These are phyloP conservation scores for Vishniacozyma victoriae DNA, from an alignment of 768 basidiomycete species.

Conservation along the genomic window DNA sequence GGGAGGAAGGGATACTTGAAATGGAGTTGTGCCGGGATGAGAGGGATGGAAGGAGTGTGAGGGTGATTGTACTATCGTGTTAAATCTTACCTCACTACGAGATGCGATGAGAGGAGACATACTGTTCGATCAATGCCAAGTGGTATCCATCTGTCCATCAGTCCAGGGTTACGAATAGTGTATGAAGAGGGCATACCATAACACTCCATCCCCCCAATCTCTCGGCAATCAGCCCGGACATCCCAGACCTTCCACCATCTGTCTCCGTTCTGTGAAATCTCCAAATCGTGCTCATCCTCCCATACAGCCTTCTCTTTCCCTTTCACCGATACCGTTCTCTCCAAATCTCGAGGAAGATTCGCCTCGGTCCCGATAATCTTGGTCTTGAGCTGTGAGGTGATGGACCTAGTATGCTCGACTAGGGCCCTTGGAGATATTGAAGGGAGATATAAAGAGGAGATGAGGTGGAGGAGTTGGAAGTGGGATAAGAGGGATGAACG, in stretches of 20 bases:
- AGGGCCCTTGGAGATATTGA: slow-evolving; percentile 13
- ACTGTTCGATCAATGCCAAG: slow-evolving; percentile 36
- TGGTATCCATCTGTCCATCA: slow-evolving; percentile 22
- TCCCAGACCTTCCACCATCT: slow-evolving; percentile 35
- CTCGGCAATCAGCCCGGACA: slow-evolving; percentile 27
- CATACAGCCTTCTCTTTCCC: not conserved
- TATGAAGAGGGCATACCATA: slow-evolving; percentile 19
- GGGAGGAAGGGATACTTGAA: not conserved
- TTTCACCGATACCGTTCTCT: not conserved
- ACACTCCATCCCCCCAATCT: slow-evolving; percentile 39
- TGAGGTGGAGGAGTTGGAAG: slow-evolving; percentile 27
- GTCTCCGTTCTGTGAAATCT: not conserved
- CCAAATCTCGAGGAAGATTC: not conserved
- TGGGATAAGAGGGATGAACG: slow-evolving; percentile 21
- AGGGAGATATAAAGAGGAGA: slow-evolving; percentile 18
- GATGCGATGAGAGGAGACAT: slow-evolving; percentile 2
- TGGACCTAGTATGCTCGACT: not conserved
- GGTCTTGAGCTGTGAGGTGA: not conserved
- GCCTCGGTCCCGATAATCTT: not conserved
- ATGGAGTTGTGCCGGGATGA: not conserved
- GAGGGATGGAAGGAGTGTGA: slow-evolving; percentile 22
- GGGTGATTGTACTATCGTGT: slow-evolving; percentile 10
- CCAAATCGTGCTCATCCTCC: slow-evolving; percentile 1
- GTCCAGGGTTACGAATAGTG: not conserved
- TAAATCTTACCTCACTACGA: no score